Evolutionary conservation across 1,284 basidiomycete species (phyloP).

Genomic region (Moniliella sp.): DNA sequence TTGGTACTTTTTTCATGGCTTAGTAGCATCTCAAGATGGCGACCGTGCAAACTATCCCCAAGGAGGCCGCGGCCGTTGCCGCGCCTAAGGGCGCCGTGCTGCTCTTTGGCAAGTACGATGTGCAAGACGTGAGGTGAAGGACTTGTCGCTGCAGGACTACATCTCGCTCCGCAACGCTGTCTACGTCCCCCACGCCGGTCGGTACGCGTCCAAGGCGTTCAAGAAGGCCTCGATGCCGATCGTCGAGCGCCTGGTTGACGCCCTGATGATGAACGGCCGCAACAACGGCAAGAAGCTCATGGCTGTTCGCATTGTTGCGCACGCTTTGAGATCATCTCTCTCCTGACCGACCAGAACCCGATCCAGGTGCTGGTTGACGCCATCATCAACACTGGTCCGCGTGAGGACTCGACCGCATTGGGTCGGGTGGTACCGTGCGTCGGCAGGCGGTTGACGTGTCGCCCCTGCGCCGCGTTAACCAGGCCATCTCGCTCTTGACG

Average conservation of each 20-base stretch:
- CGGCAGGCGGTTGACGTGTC: slow-evolving; percentile 99
- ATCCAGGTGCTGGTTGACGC: slow-evolving; percentile 95
- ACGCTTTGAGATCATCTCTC: slow-evolving; percentile 99
- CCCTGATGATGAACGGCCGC: slow-evolving; percentile 93
- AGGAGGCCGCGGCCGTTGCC: too few relatives aligned
- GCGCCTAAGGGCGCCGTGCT: too few relatives aligned
- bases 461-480: slow-evolving; percentile 91
- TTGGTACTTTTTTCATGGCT: too few relatives aligned
- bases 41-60: too few relatives aligned
- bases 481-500: slow-evolving; percentile 82
- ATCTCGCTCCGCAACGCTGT: slow-evolving; percentile 96
- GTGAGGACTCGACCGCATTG: slow-evolving; percentile 99
- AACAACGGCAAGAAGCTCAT: slow-evolving; percentile 99
- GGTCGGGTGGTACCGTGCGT: slow-evolving; percentile 96
- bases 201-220: slow-evolving; percentile 99
- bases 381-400: slow-evolving; percentile 97
- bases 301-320: slow-evolving; percentile 95
- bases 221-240: slow-evolving; percentile 99
- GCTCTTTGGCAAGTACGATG: too few relatives aligned
- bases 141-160: slow-evolving; percentile 83
- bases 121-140: slow-evolving; percentile 97
- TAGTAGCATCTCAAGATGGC: too few relatives aligned
- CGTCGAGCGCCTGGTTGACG: slow-evolving; percentile 95
- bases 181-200: slow-evolving; percentile 85
- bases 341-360: slow-evolving; percentile 98